Percentiles rank a stretch among this genome's conserved stretches.
Evolutionary conservation across 192 early-diverging fungal species (phyloP).

Genomic region (Mortierella alpina): DNA sequence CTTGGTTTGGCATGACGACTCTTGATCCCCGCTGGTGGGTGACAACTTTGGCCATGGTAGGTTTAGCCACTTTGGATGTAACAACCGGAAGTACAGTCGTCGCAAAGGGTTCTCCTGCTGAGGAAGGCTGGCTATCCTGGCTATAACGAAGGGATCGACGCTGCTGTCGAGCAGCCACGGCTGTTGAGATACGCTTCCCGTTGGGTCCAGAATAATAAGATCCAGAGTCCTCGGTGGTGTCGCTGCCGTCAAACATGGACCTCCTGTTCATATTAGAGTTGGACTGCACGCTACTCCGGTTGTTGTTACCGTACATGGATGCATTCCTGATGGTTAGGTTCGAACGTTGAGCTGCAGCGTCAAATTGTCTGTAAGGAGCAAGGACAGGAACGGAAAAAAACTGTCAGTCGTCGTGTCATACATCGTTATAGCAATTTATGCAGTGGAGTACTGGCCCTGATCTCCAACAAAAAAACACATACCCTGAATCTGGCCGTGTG

Average conservation of each 20-base stretch:
- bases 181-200: conserved; percentile 25
- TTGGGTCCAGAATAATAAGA: conserved; percentile 23
- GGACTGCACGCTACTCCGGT: background rate
- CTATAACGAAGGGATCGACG: conserved; percentile 37
- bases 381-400: background rate
- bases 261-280: background rate
- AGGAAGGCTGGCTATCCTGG: conserved; percentile 29
- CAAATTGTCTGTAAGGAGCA: conserved; percentile 13
- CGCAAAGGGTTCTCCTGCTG: conserved; percentile 13
- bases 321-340: conserved; percentile 45
- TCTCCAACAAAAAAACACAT: background rate
- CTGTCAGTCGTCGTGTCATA: too few relatives aligned
- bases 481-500: conserved; percentile 36
- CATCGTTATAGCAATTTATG: too few relatives aligned
- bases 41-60: conserved; percentile 34
- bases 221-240: conserved; percentile 33
- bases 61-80: conserved; percentile 40
- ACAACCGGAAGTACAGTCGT: conserved; percentile 37
- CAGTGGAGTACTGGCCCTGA: too few relatives aligned
- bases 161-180: conserved; percentile 35
- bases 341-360: conserved; percentile 15
- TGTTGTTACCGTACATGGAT: conserved; percentile 22
- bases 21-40: conserved; percentile 27
- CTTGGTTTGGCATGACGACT: conserved; percentile 6
- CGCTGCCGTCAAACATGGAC: conserved; percentile 34